Base-by-base conservation (phyloP, 371 early-diverging fungal genomes). In the Mucor sp. region DNA sequence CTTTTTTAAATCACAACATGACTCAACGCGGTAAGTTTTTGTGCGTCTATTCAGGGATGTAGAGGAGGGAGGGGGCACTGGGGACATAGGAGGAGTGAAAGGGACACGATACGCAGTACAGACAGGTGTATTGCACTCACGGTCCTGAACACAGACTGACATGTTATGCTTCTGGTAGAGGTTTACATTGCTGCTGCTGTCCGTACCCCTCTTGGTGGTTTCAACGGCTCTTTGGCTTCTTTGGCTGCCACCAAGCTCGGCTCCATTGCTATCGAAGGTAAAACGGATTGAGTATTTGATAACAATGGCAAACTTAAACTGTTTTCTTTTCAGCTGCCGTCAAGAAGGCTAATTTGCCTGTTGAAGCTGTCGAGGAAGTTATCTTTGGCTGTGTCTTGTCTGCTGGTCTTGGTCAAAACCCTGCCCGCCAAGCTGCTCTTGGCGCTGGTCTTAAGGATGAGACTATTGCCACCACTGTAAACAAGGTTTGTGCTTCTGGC, bases 401-500 rank as follows among this genome's bases (percentile, higher is more conserved):
- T 60, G 95, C 94, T 58, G 89, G 89, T 60, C 87, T 92, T 27
- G 99, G 99, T 28, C 98, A 97, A 79, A 94, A 95, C 87, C 98
- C 98, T 57, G 97, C 98, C 56, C 93, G 97, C 59, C 97, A 98
- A 81, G 98, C 92, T 53, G 94, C 97, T 28, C 77, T 98, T 44
- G 91, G 91, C 48, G 95, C 98, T 41, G 98, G 98, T 28, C 81
- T 87, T 12, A 85, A 89, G 37, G 83, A 90, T 63, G 79, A 84
- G 14, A 89, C 92, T 12, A 81, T 93, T 62, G 89, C 92, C 67
- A 98, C 97, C 33, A 96, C 96, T 32, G 89, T 99, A 68, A 98
- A 98, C 90, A 99, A 99, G 86, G 98, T 98, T 47, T 99, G 99
- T 80, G 99, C 97, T 35, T 94, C 94, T 32, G 97, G 95, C 39